Conservation (phyloP, 2,329 filamentous ascomycete genomes). For the Apiospora pterosperma region DNA sequence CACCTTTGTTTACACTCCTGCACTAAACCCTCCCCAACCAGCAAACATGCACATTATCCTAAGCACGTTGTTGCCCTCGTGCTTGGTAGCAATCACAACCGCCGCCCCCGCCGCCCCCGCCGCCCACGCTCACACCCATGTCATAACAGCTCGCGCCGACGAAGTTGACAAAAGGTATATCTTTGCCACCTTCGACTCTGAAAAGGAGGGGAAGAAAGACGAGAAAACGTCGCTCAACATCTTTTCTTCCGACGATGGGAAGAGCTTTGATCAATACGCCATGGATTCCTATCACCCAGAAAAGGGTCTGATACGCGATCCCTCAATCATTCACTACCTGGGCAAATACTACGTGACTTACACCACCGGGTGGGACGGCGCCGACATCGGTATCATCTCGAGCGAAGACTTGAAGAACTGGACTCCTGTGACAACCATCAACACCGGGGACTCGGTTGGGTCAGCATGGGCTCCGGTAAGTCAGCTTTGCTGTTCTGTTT, state of each 20-base stretch:
- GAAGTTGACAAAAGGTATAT: neutral
- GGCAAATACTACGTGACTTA: slow-evolving; percentile 3
- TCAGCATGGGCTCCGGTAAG: slow-evolving; percentile 4
- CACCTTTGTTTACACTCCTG: too few species aligned
- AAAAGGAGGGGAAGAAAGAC: slow-evolving; percentile 5
- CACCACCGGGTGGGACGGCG: neutral
- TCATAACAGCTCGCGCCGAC: too few species aligned
- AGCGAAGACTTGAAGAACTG: slow-evolving; percentile 8
- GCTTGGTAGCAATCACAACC: too few species aligned
- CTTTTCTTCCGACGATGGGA: slow-evolving; percentile 4
- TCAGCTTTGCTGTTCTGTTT: too few species aligned
- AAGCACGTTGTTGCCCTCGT: too few species aligned
- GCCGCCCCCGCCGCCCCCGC: too few species aligned
- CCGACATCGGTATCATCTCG: slow-evolving; percentile 1
- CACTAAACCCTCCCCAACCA: too few species aligned
- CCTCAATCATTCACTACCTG: slow-evolving; percentile 5
- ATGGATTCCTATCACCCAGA: slow-evolving; percentile 5
- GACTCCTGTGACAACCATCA: neutral
- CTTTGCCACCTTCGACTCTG: slow-evolving; percentile 3
- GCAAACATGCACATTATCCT: too few species aligned
- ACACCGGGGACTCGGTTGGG: neutral
- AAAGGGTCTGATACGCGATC: neutral
- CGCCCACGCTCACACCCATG: too few species aligned
- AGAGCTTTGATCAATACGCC: neutral
- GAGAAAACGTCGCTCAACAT: slow-evolving; percentile 6